These are phyloP conservation scores for Zygoascus ofunaensis DNA, from an alignment of 805 yeast genomes.

Conservation along the genomic window DNA sequence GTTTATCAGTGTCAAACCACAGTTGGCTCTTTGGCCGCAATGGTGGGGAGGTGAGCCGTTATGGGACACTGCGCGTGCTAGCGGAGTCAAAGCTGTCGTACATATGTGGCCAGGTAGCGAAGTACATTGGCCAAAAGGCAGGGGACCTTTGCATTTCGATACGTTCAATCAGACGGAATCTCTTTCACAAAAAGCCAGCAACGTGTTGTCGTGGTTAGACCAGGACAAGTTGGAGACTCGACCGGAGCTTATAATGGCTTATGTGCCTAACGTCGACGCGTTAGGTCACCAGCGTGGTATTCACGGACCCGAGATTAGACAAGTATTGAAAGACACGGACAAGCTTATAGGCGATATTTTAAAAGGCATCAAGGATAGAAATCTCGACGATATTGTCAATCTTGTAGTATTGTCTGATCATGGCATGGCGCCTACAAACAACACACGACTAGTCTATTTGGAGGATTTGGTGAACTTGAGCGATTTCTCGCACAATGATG, in stretches of 20 bases:
- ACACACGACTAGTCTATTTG: slow-evolving; percentile 55
- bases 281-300: slow-evolving; percentile 69
- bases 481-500: slow-evolving; percentile 56
- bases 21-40: slow-evolving; percentile 39
- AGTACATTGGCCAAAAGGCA: slow-evolving; percentile 41
- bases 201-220: slow-evolving; percentile 64
- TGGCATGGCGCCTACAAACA: slow-evolving; percentile 85
- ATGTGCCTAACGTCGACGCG: slow-evolving; percentile 77
- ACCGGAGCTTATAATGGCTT: slow-evolving; percentile 69
- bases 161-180: slow-evolving; percentile 56
- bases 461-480: slow-evolving; percentile 58
- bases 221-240: slow-evolving; percentile 36
- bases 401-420: slow-evolving; percentile 79
- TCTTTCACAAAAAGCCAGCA: slow-evolving; percentile 45
- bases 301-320: slow-evolving; percentile 45
- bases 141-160: slow-evolving; percentile 43
- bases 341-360: slow-evolving; percentile 44
- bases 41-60: slow-evolving; percentile 92
- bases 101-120: slow-evolving; percentile 98
- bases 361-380: slow-evolving; percentile 42
- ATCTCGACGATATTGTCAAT: slow-evolving; percentile 58
- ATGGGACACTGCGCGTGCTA: slow-evolving; percentile 66
- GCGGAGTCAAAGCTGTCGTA: slow-evolving; percentile 59
- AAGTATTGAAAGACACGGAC: slow-evolving; percentile 58
- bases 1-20: slow-evolving; percentile 56